Conservation (phyloP, 164 flowering plant species). For the Hamamelis virginiana region DNA sequence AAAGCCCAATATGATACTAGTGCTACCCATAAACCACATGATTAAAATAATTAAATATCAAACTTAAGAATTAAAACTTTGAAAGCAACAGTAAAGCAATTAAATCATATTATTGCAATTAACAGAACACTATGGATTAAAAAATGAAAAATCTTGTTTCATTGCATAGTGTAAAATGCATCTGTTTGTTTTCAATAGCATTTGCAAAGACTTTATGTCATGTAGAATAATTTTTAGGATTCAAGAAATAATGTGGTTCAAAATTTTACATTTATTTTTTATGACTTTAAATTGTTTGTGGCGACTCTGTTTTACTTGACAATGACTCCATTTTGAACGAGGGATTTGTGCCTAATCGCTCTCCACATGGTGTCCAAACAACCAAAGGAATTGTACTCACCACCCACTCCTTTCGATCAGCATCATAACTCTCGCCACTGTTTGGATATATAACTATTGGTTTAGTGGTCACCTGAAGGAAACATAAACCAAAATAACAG, state of each 20-base stretch:
- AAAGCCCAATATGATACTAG: too few relatives aligned
- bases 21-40: too few relatives aligned
- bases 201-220: background rate
- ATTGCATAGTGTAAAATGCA: too few relatives aligned
- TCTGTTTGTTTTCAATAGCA: background rate
- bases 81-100: too few relatives aligned
- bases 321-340: background rate
- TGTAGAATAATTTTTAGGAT: background rate
- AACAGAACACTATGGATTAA: too few relatives aligned
- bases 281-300: too few relatives aligned
- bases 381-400: conserved; percentile 38
- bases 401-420: conserved; percentile 71
- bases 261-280: background rate
- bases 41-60: too few relatives aligned
- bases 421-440: conserved; percentile 92
- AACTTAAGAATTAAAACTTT: too few relatives aligned
- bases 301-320: background rate
- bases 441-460: conserved; percentile 87
- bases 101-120: too few relatives aligned
- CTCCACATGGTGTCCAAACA: too few relatives aligned
- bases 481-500: background rate
- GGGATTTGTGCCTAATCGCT: background rate
- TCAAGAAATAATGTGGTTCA: background rate
- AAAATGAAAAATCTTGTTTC: too few relatives aligned
- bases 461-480: conserved; percentile 66